phyloP scores from a whole-genome alignment of 306 rosid genomes.

The Hippophae tibetana region DNA sequence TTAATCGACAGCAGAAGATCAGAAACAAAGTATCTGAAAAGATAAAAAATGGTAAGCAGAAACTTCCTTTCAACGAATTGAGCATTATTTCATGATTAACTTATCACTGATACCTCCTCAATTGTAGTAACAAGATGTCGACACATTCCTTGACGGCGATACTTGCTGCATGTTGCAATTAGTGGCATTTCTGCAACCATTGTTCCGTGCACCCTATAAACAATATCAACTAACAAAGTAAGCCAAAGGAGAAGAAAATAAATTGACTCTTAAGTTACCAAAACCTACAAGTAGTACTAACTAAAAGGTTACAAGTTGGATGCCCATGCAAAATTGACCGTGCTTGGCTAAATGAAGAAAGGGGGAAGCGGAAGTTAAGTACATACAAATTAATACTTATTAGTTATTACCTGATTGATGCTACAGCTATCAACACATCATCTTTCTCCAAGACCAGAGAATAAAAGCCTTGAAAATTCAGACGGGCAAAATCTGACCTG shows the following conservation, averaged over 20 bases:
- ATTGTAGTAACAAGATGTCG: slow-evolving; percentile 68
- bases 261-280: not conserved
- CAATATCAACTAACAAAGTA: slow-evolving; percentile 13
- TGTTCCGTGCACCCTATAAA: slow-evolving; percentile 81
- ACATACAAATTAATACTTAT: too few relatives aligned
- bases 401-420: slow-evolving; percentile 70
- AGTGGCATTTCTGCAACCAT: slow-evolving; percentile 93
- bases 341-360: not conserved
- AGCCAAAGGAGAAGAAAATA: not conserved
- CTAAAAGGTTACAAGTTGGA: not conserved
- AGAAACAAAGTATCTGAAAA: too few relatives aligned
- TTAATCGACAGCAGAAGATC: too few relatives aligned
- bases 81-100: not conserved
- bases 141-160: slow-evolving; percentile 97
- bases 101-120: slow-evolving; percentile 56
- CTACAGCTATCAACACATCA: slow-evolving; percentile 75
- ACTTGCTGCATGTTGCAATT: slow-evolving; percentile 83
- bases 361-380: too few relatives aligned
- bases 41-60: not conserved
- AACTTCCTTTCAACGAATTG: not conserved
- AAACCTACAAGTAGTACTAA: not conserved
- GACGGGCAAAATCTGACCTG: slow-evolving; percentile 94
- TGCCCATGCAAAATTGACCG: not conserved
- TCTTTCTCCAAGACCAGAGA: slow-evolving; percentile 77
- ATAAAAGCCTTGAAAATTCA: slow-evolving; percentile 90